Evolutionary conservation across 2,329 filamentous ascomycete genomes (phyloP).

Genomic region (Alternaria alternata): DNA sequence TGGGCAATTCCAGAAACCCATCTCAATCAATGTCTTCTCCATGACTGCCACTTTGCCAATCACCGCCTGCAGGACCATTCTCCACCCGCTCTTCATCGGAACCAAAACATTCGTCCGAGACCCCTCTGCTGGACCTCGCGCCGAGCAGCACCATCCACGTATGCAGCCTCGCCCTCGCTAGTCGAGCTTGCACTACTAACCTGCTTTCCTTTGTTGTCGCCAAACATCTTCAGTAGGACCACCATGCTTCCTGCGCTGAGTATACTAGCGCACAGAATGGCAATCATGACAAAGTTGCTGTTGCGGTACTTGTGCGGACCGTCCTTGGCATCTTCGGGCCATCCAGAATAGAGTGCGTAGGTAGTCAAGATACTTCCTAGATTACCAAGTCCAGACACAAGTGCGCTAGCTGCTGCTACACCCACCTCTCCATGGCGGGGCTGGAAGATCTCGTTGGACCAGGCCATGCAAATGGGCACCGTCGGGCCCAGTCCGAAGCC

Average conservation of each 20-base stretch:
- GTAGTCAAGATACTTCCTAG: conserved; percentile 86
- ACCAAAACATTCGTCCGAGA: conserved; percentile 47
- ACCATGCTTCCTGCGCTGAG: conserved; percentile 74
- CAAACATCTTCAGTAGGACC: conserved; percentile 63
- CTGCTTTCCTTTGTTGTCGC: conserved; percentile 47
- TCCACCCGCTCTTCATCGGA: conserved; percentile 28
- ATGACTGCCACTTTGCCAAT: conserved; percentile 14
- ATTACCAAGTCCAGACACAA: conserved; percentile 88
- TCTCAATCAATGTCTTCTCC: conserved; percentile 8
- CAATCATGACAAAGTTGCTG: conserved; percentile 89
- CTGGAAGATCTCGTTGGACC: conserved; percentile 92
- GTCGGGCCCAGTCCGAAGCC: conserved; percentile 91
- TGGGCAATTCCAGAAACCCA: conserved; percentile 21
- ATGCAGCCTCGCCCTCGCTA: conserved; percentile 63
- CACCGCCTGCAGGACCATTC: conserved; percentile 3
- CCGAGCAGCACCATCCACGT: conserved; percentile 52
- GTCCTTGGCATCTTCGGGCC: conserved; percentile 72
- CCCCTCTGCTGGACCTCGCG: conserved; percentile 54
- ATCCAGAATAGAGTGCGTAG: conserved; percentile 87
- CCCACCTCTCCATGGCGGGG: conserved; percentile 88
- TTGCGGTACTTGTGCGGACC: conserved; percentile 77
- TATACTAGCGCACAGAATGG: conserved; percentile 81
- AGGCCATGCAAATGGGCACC: conserved; percentile 92
- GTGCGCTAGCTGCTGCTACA: conserved; percentile 82
- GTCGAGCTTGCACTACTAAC: conserved; percentile 43